Conservation (phyloP, 371 early-diverging fungal genomes). For the Basidiobolus meristosporus region DNA sequence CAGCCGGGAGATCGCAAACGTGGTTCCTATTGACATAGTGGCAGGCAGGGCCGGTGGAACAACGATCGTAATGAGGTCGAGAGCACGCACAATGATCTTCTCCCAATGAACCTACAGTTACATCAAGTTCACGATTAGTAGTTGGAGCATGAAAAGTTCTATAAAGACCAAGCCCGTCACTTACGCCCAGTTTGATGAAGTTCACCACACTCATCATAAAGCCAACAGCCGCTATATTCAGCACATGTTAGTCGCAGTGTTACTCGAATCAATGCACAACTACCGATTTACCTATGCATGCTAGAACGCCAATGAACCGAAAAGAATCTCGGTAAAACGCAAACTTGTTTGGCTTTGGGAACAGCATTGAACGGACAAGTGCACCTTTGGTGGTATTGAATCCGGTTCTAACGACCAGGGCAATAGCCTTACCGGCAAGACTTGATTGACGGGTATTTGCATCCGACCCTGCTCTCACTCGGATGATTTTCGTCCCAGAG, state of each 20-base stretch:
- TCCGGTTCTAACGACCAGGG: constrained; percentile 83
- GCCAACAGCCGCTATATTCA: constrained; percentile 17
- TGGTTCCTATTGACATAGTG: constrained; percentile 90
- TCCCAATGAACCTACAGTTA: constrained; percentile 52
- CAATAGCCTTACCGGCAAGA: constrained; percentile 68
- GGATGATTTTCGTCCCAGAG: constrained; percentile 79
- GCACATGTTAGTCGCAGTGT: no score
- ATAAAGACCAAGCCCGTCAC: no score
- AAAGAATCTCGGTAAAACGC: constrained; percentile 92
- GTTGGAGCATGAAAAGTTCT: no score
- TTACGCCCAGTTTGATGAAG: neutral
- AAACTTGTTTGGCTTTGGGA: constrained; percentile 85
- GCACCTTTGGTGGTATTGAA: constrained; percentile 95
- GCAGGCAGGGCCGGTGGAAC: constrained; percentile 96
- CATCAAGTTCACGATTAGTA: constrained; percentile 7
- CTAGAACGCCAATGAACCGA: constrained; percentile 81
- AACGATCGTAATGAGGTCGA: constrained; percentile 87
- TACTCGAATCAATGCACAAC: no score
- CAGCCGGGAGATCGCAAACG: constrained; percentile 80
- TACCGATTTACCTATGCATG: constrained; percentile 88
- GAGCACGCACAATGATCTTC: constrained; percentile 57
- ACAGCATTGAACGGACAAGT: constrained; percentile 86
- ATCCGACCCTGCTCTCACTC: constrained; percentile 28
- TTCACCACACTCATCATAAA: neutral
- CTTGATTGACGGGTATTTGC: constrained; percentile 1